Percentiles rank a stretch among this genome's conserved stretches.
phyloP scores from a whole-genome alignment of 352 stramenopile genomes.

The Phytophthora sansomeana region DNA sequence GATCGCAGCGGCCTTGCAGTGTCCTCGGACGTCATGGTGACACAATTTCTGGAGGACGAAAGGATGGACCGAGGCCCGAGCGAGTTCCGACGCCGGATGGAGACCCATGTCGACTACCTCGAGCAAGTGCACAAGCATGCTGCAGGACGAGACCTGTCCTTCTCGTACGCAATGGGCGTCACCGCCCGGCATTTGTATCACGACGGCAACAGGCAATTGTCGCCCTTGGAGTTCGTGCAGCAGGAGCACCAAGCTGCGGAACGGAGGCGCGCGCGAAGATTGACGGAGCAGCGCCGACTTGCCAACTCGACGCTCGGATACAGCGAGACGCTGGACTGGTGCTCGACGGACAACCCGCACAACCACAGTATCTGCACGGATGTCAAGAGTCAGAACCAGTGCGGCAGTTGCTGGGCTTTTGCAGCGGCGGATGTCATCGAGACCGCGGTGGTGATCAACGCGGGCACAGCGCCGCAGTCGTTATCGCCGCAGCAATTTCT shows the following conservation, averaged over 20 bases:
- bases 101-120: constrained; percentile 71
- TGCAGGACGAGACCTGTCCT: constrained; percentile 40
- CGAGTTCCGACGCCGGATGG: constrained; percentile 57
- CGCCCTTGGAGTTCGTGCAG: constrained; percentile 59
- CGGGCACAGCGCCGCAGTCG: constrained; percentile 49
- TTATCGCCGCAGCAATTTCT: constrained; percentile 86
- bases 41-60: constrained; percentile 64
- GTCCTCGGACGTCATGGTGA: constrained; percentile 53
- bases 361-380: constrained; percentile 72
- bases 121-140: constrained; percentile 72
- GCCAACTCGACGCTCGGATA: constrained; percentile 35
- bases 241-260: constrained; percentile 59
- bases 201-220: constrained; percentile 49
- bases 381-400: constrained; percentile 85
- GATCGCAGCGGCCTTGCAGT: constrained; percentile 49
- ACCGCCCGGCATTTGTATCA: constrained; percentile 72
- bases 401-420: constrained; percentile 86
- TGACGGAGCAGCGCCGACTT: constrained; percentile 19
- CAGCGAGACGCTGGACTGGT: constrained; percentile 73
- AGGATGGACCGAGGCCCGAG: constrained; percentile 37
- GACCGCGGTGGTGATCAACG: constrained; percentile 65
- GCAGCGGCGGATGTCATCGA: constrained; percentile 82
- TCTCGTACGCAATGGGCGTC: constrained; percentile 74
- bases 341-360: constrained; percentile 68
- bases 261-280: constrained; percentile 39